These are phyloP conservation scores for Francoa sonchifolia DNA, from an alignment of 441 rosid genomes.

Conservation along the genomic window DNA sequence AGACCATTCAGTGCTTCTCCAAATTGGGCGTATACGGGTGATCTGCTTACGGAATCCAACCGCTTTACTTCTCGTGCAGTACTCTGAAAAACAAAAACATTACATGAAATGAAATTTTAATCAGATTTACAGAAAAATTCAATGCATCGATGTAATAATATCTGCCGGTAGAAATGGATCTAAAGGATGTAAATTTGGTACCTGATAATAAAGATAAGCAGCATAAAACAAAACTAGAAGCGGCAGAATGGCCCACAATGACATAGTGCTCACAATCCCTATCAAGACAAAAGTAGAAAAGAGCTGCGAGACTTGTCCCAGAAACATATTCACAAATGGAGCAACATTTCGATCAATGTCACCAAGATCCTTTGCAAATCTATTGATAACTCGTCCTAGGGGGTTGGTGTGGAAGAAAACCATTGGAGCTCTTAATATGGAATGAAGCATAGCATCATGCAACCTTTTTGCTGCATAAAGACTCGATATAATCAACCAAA, in stretches of 20 bases:
- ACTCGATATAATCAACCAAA: conserved; percentile 82
- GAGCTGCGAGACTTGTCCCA: conserved; percentile 74
- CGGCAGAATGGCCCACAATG: conserved; percentile 99
- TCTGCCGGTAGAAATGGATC: too few relatives aligned
- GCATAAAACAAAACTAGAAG: conserved; percentile 83
- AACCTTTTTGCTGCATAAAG: conserved; percentile 74
- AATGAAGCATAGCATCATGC: conserved; percentile 86
- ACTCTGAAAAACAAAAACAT: conserved; percentile 35
- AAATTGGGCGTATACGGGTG: conserved; percentile 91
- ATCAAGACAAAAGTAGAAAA: conserved; percentile 87
- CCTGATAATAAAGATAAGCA: conserved; percentile 96
- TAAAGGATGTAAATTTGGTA: conserved; percentile 20
- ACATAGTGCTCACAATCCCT: conserved; percentile 92
- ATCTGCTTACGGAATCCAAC: conserved; percentile 69
- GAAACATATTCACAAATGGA: conserved; percentile 60
- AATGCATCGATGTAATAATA: too few relatives aligned
- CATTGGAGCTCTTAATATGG: conserved; percentile 96
- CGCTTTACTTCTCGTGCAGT: conserved; percentile 93
- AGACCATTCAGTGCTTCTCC: conserved; percentile 89
- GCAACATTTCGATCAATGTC: conserved; percentile 93
- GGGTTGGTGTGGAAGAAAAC: conserved; percentile 96
- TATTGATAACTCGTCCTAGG: conserved; percentile 80
- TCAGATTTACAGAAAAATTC: too few relatives aligned
- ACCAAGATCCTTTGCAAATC: conserved; percentile 94
- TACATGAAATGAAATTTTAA: conserved; percentile 4